Conservation (phyloP, 2,329 filamentous ascomycete genomes). For the Lanzia echinophila region DNA sequence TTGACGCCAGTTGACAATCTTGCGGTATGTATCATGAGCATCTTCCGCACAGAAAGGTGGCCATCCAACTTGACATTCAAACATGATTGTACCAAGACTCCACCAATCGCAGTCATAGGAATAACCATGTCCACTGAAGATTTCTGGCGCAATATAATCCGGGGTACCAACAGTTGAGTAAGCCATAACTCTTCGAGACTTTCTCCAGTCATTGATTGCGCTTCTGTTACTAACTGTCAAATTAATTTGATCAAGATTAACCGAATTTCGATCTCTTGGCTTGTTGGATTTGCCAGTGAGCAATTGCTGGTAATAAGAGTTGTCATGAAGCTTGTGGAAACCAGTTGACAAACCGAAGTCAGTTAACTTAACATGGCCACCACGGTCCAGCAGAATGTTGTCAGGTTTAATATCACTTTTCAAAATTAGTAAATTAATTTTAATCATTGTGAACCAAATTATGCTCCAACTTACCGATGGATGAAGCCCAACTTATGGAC, state of each 20-base stretch:
- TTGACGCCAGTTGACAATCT: slow-evolving; percentile 98
- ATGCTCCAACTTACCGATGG: slow-evolving; percentile 64
- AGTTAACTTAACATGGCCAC: slow-evolving; percentile 95
- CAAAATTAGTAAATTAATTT: slow-evolving; percentile 7
- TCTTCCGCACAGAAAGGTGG: slow-evolving; percentile 98
- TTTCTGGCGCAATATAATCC: slow-evolving; percentile 97
- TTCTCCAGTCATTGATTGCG: slow-evolving; percentile 98
- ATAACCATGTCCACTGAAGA: slow-evolving; percentile 95
- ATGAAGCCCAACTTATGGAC: slow-evolving; percentile 98
- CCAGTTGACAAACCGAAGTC: slow-evolving; percentile 97
- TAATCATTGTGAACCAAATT: too few relatives aligned
- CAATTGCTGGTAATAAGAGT: slow-evolving; percentile 96
- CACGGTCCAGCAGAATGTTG: slow-evolving; percentile 92
- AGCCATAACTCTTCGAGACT: slow-evolving; percentile 89
- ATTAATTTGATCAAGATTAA: slow-evolving; percentile 96
- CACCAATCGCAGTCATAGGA: slow-evolving; percentile 98
- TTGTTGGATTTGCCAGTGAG: slow-evolving; percentile 69
- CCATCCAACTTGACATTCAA: slow-evolving; percentile 97
- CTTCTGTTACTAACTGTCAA: slow-evolving; percentile 95
- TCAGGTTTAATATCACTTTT: slow-evolving; percentile 95
- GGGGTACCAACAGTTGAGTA: slow-evolving; percentile 98
- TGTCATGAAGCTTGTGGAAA: slow-evolving; percentile 96
- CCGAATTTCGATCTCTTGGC: slow-evolving; percentile 81
- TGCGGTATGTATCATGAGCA: slow-evolving; percentile 94
- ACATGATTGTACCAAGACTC: slow-evolving; percentile 99